Base-by-base conservation (phyloP, 805 yeast species). In the Starmerella sirachaensis region DNA sequence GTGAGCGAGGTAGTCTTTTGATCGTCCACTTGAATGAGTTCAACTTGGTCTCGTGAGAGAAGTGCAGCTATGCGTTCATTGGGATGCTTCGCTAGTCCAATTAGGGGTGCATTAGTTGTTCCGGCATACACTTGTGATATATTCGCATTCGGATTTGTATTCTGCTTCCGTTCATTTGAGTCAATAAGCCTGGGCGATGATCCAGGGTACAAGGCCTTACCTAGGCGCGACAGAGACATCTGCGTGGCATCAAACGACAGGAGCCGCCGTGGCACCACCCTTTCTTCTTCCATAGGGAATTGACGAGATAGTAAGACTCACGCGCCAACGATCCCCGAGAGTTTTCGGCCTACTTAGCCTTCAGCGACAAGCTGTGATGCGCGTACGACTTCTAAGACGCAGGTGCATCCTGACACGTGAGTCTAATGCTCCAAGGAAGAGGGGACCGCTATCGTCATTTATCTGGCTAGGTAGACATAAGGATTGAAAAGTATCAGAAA, bases 191-290 rank as follows among this genome's bases (percentile, higher is more conserved):
- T 23, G 14, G 31, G 21, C 14, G 18, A 28, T 21, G 40, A 10
- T 16, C 35, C 37, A 20, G 40, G 14, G 20, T 41, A 42, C 19
- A 49, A 33, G 9, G 43, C 51, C 32, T 49, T 49, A 33, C 52
- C 45, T 17, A 46, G 24, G 12, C 50, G 42, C 13, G 49, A 35
- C 19, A 48, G 40, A 18, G 53, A 43, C 34, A 42, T 45, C 35
- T 32, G 35, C 29, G 29, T 32, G 17, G 35, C 35, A 17, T 32
- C 35, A 13, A 32, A 32, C 10, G 35, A 32, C 14, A 32, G 29
- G 25, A 32, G 35, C 29, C 35, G 20, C 22, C 35, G 20, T 12
- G 35, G 35, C 6, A 17, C 35, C 13, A 23, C 17, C 12, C 35
- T 20, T n/a, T 32, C 35, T 5, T 32, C 35, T 12, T 32, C 35